Evolutionary conservation across 805 yeast genomes (phyloP).

Genomic region (Zygosaccharomyces rouxii): DNA sequence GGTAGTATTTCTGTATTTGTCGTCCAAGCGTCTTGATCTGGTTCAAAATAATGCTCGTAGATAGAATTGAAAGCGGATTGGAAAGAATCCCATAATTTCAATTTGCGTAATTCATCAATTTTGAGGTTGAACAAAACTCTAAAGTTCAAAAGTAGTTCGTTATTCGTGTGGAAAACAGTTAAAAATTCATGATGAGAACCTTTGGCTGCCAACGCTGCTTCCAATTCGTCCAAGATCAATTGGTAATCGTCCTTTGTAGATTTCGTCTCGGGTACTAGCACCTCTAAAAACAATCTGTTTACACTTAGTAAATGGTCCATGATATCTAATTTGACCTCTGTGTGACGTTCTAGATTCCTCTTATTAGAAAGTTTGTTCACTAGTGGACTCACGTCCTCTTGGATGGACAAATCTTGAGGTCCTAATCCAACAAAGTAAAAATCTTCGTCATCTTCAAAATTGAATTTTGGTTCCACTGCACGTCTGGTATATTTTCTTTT

Average conservation of each 20-base stretch:
- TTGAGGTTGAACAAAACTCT: slow-evolving; percentile 27
- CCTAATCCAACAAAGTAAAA: slow-evolving; percentile 34
- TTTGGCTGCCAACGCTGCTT: slow-evolving; percentile 22
- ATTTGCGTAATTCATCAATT: slow-evolving; percentile 17
- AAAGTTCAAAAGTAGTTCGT: slow-evolving; percentile 26
- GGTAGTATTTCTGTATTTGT: slow-evolving; percentile 1
- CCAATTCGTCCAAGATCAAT: slow-evolving; percentile 28
- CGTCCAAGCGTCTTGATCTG: slow-evolving; percentile 13
- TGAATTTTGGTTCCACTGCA: slow-evolving; percentile 15
- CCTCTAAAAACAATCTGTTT: slow-evolving; percentile 22
- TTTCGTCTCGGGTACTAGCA: slow-evolving; percentile 5
- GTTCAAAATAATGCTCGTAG: slow-evolving; percentile 20
- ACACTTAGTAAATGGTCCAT: slow-evolving; percentile 24
- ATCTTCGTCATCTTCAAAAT: slow-evolving; percentile 34
- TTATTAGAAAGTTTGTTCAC: slow-evolving; percentile 29
- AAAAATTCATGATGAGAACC: slow-evolving; percentile 28
- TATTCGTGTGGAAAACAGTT: slow-evolving; percentile 26
- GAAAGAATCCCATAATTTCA: slow-evolving; percentile 24
- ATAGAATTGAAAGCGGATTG: slow-evolving; percentile 23
- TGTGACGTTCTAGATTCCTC: slow-evolving; percentile 29
- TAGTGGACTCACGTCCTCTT: slow-evolving; percentile 18
- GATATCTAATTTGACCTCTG: slow-evolving; percentile 27
- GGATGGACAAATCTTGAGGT: slow-evolving; percentile 29
- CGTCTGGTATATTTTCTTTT: slow-evolving; percentile 18
- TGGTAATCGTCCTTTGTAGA: slow-evolving; percentile 22